A percentile compares a stretch with the other conserved stretches of the same genome.
These are phyloP conservation scores for Trichophaea hybrida DNA, from an alignment of 2,329 filamentous ascomycete genomes.

Conservation along the genomic window DNA sequence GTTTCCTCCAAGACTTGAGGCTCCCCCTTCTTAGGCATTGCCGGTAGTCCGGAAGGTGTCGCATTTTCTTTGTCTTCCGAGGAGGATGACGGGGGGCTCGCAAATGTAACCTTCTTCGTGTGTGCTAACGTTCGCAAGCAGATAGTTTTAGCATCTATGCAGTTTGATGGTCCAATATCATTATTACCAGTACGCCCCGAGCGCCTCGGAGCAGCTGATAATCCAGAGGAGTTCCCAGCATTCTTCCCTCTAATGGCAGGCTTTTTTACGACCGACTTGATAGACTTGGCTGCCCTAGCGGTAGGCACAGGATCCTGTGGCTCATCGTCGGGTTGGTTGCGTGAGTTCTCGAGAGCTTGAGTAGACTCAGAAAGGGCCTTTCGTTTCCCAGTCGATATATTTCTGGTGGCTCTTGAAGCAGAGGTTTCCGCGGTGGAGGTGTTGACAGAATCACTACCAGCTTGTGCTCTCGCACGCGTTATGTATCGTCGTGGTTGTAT, in stretches of 20 bases:
- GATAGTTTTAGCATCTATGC: neutral
- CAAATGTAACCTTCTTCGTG: conserved; percentile 15
- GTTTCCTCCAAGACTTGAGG: conserved; percentile 9
- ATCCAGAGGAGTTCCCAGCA: neutral
- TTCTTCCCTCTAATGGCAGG: neutral
- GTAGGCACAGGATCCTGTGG: conserved; percentile 8
- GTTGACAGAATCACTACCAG: conserved; percentile 2
- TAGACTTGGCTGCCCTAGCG: conserved; percentile 9
- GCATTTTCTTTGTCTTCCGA: conserved; percentile 20
- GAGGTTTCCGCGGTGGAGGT: neutral
- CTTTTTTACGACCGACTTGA: conserved; percentile 6
- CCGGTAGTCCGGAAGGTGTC: conserved; percentile 3
- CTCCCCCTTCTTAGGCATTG: conserved; percentile 12
- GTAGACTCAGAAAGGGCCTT: conserved; percentile 7
- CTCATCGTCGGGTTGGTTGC: neutral
- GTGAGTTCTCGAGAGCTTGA: neutral
- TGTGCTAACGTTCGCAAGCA: neutral
- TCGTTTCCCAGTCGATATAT: conserved; percentile 1
- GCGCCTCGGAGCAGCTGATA: neutral
- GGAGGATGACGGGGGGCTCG: conserved; percentile 1
- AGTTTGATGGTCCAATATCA: neutral
- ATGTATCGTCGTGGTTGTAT: conserved; percentile 13
- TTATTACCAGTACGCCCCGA: conserved; percentile 3
- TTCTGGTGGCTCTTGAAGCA: conserved; percentile 8
- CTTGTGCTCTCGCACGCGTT: conserved; percentile 18